Percentiles rank a stretch among this genome's conserved stretches.
Evolutionary conservation across 2,329 filamentous ascomycete genomes (phyloP).

Genomic region (Blastomyces silverae): DNA sequence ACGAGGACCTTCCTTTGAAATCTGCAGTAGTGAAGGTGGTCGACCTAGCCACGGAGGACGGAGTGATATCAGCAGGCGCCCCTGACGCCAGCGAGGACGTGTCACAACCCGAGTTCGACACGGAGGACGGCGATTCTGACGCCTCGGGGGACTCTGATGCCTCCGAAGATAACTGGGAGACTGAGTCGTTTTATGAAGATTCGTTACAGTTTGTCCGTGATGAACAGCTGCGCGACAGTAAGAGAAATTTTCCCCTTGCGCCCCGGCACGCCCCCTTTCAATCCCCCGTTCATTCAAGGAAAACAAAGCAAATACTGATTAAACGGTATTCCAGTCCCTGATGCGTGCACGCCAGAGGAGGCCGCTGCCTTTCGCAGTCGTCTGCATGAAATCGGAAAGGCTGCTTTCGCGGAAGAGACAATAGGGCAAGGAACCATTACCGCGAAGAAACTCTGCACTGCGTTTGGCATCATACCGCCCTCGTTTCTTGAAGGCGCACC

Average conservation of each 20-base stretch:
- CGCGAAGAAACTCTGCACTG: slow-evolving; percentile 76
- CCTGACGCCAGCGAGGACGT: slow-evolving; percentile 30
- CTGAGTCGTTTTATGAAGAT: slow-evolving; percentile 54
- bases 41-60: slow-evolving; percentile 26
- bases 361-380: slow-evolving; percentile 61
- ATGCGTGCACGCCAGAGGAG: slow-evolving; percentile 61
- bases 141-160: slow-evolving; percentile 11
- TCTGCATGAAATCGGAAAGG: slow-evolving; percentile 68
- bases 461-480: slow-evolving; percentile 72
- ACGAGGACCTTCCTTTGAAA: slow-evolving; percentile 32
- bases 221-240: slow-evolving; percentile 42
- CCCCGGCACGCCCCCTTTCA: background rate
- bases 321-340: slow-evolving; percentile 34
- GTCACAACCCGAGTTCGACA: slow-evolving; percentile 32
- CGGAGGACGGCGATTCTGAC: slow-evolving; percentile 17
- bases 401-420: slow-evolving; percentile 66
- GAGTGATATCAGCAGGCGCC: slow-evolving; percentile 23
- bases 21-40: slow-evolving; percentile 34
- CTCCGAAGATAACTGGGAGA: slow-evolving; percentile 21
- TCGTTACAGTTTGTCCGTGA: slow-evolving; percentile 53
- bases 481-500: slow-evolving; percentile 62
- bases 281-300: background rate
- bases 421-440: slow-evolving; percentile 63
- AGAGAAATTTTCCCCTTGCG: slow-evolving; percentile 1
- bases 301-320: background rate